These are phyloP conservation scores for Metschnikowia koreensis DNA, from an alignment of 805 yeast species.

Conservation along the genomic window DNA sequence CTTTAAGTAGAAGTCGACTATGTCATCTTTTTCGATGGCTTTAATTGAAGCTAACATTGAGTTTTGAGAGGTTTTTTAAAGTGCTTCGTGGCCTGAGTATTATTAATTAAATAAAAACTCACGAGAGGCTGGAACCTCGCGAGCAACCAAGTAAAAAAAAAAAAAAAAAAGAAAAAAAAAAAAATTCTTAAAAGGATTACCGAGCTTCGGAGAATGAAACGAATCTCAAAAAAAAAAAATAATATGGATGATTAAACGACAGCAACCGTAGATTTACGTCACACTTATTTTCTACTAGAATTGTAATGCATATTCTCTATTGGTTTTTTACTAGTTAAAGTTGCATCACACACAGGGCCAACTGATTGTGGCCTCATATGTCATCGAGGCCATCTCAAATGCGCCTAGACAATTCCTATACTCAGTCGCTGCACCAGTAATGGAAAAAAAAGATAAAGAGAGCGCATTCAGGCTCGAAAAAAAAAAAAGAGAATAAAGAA, in stretches of 20 bases:
- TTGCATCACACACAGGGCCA: neutral
- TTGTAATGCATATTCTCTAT: too few relatives aligned
- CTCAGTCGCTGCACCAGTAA: conserved; percentile 3
- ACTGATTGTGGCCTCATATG: neutral
- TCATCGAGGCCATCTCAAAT: conserved; percentile 8
- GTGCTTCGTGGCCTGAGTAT: too few relatives aligned
- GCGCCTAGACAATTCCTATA: conserved; percentile 5
- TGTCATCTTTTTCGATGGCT: too few relatives aligned
- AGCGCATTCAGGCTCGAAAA: conserved; percentile 3
- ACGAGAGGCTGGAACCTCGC: conserved; percentile 2
- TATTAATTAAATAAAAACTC: too few relatives aligned
- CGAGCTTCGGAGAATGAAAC: neutral
- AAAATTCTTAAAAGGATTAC: neutral
- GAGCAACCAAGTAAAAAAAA: neutral
- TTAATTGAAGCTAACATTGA: too few relatives aligned
- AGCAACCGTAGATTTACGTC: too few relatives aligned
- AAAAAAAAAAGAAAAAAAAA: conserved; percentile 3
- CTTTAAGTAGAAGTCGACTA: too few relatives aligned
- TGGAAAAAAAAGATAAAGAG: conserved; percentile 14
- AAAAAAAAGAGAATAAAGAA: neutral
- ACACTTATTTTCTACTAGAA: too few relatives aligned
- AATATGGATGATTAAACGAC: neutral
- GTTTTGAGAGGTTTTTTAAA: too few relatives aligned
- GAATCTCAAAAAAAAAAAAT: conserved; percentile 2
- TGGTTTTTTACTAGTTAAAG: too few relatives aligned